These are phyloP conservation scores for Fusarium sp. DNA, from an alignment of 2,329 filamentous ascomycete species.

Conservation along the genomic window DNA sequence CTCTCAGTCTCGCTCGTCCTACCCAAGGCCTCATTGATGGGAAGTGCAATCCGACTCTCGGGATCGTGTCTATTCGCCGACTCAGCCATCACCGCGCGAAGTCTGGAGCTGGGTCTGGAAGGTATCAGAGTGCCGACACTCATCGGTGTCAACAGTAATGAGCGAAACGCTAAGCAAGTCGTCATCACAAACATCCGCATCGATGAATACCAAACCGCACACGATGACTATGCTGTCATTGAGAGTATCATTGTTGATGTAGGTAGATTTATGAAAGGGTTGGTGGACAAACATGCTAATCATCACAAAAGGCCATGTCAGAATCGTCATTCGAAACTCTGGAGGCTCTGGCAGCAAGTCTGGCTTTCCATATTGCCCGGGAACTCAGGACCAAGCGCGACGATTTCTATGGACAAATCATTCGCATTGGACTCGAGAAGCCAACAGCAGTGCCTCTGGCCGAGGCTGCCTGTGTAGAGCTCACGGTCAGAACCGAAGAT, in stretches of 20 bases:
- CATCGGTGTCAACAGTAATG: conserved; percentile 77
- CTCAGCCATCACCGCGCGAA: conserved; percentile 40
- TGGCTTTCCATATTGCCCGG: conserved; percentile 55
- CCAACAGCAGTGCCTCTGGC: conserved; percentile 77
- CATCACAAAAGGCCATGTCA: conserved; percentile 56
- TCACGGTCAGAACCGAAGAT: conserved; percentile 43
- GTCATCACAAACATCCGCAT: conserved; percentile 70
- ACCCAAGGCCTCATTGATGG: conserved; percentile 74
- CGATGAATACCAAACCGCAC: conserved; percentile 56
- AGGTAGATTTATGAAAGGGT: conserved; percentile 36
- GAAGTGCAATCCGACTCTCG: conserved; percentile 64
- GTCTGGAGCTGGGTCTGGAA: conserved; percentile 57
- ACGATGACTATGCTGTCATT: conserved; percentile 62
- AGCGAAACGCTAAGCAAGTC: conserved; percentile 71
- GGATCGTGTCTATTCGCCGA: conserved; percentile 53
- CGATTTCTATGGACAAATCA: conserved; percentile 52
- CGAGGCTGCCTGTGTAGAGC: conserved; percentile 73
- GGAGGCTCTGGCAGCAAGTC: conserved; percentile 64
- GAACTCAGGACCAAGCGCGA: conserved; percentile 47
- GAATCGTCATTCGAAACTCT: conserved; percentile 68
- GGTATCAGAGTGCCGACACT: conserved; percentile 70
- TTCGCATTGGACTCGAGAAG: conserved; percentile 73
- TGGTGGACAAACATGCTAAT: background rate
- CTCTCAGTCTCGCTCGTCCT: conserved; percentile 64
- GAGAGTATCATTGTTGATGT: conserved; percentile 71